Conservation (phyloP, 176 grass and related monocot genomes). For the Aegilops sharonensis region DNA sequence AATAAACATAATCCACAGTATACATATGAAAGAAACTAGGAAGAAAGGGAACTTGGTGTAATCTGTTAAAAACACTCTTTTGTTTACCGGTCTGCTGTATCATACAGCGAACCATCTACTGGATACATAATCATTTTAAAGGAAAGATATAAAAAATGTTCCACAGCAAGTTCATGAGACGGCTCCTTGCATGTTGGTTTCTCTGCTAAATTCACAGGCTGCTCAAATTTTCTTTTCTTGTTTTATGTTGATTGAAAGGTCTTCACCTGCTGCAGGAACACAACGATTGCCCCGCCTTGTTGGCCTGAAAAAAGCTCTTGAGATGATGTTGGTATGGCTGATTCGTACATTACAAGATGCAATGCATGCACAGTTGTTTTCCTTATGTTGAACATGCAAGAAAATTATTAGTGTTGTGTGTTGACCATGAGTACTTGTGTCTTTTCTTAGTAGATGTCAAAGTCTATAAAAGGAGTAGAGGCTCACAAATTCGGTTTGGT, state of each 20-base stretch:
- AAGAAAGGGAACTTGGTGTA: neutral
- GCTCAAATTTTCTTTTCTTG: neutral
- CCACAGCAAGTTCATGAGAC: neutral
- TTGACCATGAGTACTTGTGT: constrained; percentile 15
- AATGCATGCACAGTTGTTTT: neutral
- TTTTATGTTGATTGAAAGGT: constrained; percentile 13
- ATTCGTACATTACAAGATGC: neutral
- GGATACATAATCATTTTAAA: neutral
- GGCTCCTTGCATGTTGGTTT: neutral
- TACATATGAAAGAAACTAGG: neutral
- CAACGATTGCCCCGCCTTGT: constrained; percentile 87
- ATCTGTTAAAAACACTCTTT: neutral
- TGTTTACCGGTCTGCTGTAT: neutral
- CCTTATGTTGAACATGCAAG: constrained; percentile 1
- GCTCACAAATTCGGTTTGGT: constrained; percentile 66
- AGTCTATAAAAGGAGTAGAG: constrained; percentile 70
- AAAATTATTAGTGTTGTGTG: constrained; percentile 2
- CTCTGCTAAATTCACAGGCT: neutral
- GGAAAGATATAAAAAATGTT: neutral
- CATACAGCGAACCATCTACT: neutral
- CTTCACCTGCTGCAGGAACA: constrained; percentile 57
- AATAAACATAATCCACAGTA: neutral
- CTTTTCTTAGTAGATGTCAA: constrained; percentile 61
- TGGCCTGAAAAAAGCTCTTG: constrained; percentile 79
- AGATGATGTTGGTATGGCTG: constrained; percentile 78